These are phyloP conservation scores for Fusarium ambrosium DNA, from an alignment of 2,329 filamentous ascomycete species.

Conservation along the genomic window DNA sequence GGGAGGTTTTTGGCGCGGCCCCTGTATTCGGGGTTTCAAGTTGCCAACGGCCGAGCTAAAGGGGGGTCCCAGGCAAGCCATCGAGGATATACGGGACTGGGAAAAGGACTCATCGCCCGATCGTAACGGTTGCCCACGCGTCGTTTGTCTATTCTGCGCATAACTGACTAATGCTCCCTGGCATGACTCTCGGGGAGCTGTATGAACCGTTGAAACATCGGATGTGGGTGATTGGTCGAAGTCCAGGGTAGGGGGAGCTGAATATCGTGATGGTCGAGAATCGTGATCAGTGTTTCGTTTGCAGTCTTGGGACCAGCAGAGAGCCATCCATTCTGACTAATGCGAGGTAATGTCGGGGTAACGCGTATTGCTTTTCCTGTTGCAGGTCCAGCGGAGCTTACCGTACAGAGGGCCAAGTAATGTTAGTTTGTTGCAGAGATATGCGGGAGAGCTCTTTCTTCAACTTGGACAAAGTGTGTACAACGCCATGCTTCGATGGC, in stretches of 20 bases:
- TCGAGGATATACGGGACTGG: not conserved
- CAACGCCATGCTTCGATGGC: not conserved
- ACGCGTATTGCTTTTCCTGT: slow-evolving; percentile 1
- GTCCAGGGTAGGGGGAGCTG: not conserved
- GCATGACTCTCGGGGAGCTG: not conserved
- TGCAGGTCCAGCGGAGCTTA: not conserved
- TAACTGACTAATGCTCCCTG: not conserved
- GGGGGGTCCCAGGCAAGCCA: slow-evolving; percentile 2
- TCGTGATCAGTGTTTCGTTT: not conserved
- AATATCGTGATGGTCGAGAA: slow-evolving; percentile 1
- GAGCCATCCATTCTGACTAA: not conserved
- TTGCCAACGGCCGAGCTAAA: slow-evolving; percentile 11
- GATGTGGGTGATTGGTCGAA: not conserved
- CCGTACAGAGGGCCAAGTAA: not conserved
- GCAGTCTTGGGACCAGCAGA: not conserved
- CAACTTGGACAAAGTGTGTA: not conserved
- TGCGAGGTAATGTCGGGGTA: not conserved
- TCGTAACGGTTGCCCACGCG: slow-evolving; percentile 4
- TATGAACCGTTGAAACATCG: slow-evolving; percentile 3
- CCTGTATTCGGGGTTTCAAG: slow-evolving; percentile 28
- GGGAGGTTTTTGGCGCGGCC: slow-evolving; percentile 8
- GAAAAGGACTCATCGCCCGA: slow-evolving; percentile 5
- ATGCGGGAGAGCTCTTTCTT: not conserved
- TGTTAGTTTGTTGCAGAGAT: not conserved
- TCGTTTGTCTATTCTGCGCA: not conserved